Percentiles rank a stretch among this genome's conserved stretches.
Conservation (phyloP, 2,329 filamentous ascomycete genomes). For the Phaeosphaeriaceae sp. region DNA sequence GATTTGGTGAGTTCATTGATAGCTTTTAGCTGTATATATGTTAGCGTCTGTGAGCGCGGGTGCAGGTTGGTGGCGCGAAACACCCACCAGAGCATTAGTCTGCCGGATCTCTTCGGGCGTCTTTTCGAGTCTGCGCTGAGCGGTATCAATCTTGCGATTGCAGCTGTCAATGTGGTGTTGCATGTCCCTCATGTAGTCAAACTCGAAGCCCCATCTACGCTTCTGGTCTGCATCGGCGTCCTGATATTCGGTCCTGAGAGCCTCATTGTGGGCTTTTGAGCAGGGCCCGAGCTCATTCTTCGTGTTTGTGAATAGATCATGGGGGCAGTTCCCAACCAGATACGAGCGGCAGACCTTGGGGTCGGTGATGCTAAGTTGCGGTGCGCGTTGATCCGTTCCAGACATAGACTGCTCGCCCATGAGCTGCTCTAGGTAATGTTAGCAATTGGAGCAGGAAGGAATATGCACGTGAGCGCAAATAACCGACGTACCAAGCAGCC, state of each 20-base stretch:
- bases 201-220: slow-evolving; percentile 86
- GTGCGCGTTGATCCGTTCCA: slow-evolving; percentile 74
- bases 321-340: slow-evolving; percentile 90
- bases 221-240: slow-evolving; percentile 72
- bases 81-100: slow-evolving; percentile 77
- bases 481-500: slow-evolving; percentile 77
- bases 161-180: slow-evolving; percentile 97
- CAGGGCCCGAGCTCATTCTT: slow-evolving; percentile 96
- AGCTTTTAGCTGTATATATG: slow-evolving; percentile 67
- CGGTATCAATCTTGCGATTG: slow-evolving; percentile 88
- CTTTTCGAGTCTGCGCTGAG: slow-evolving; percentile 91
- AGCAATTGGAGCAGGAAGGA: too few relatives aligned
- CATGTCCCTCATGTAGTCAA: slow-evolving; percentile 95
- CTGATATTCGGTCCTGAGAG: slow-evolving; percentile 88
- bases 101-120: slow-evolving; percentile 97
- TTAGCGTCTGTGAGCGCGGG: slow-evolving; percentile 15
- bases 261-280: slow-evolving; percentile 85
- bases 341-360: slow-evolving; percentile 95
- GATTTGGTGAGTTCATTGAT: slow-evolving; percentile 81
- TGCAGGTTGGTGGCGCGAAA: not conserved
- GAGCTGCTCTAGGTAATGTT: slow-evolving; percentile 72
- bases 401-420: slow-evolving; percentile 77
- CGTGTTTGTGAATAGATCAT: slow-evolving; percentile 99
- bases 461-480: not conserved
- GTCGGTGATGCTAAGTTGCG: slow-evolving; percentile 87